Conservation (phyloP, 176 grass and related monocot genomes). For the Stipa capillata region DNA sequence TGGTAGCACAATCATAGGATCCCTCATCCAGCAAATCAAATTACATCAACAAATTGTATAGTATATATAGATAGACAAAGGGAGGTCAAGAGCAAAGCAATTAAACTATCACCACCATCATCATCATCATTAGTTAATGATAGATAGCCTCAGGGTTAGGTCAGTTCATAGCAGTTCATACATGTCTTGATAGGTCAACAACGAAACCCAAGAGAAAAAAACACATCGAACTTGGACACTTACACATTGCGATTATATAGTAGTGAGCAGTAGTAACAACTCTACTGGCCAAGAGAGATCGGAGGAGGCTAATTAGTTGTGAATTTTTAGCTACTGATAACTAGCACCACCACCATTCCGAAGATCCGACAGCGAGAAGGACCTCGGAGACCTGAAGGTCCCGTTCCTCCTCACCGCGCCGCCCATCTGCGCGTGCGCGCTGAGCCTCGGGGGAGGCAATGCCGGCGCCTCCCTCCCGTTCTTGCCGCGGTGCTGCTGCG, state of each 20-base stretch:
- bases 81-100: neutral
- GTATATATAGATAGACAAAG: neutral
- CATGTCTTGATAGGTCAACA: neutral
- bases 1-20: constrained; percentile 15
- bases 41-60: neutral
- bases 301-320: neutral
- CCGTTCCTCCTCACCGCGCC: constrained; percentile 8
- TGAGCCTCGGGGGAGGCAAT: constrained; percentile 33
- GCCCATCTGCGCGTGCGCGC: neutral
- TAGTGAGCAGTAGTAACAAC: neutral
- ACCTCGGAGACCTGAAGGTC: constrained; percentile 47
- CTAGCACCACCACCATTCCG: constrained; percentile 3
- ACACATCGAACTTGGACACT: constrained; percentile 23
- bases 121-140: constrained; percentile 42
- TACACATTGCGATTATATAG: constrained; percentile 28
- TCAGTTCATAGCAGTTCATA: constrained; percentile 26
- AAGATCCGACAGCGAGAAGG: constrained; percentile 69
- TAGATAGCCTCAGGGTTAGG: neutral
- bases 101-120: constrained; percentile 1
- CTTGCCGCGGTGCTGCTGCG: constrained; percentile 17
- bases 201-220: neutral
- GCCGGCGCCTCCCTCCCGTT: constrained; percentile 28
- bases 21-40: constrained; percentile 15
- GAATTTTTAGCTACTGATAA: constrained; percentile 16
- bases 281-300: constrained; percentile 7